phyloP scores from a whole-genome alignment of 2,329 filamentous ascomycete species.

The Fusarium solani-melongenae region DNA sequence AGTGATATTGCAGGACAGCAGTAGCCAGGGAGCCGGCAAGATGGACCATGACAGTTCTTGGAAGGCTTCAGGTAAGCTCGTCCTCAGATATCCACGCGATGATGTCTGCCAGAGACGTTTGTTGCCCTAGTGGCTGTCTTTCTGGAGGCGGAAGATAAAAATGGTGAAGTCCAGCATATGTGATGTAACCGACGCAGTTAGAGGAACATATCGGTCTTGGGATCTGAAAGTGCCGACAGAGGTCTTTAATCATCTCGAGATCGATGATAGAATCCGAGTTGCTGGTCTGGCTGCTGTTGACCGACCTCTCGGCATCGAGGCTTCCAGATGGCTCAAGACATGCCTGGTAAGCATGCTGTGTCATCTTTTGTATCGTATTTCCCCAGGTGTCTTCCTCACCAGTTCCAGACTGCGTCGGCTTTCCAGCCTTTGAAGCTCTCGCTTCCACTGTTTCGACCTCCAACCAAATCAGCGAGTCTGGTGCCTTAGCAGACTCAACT shows the following conservation, averaged over 20 bases:
- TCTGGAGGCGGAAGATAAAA: neutral
- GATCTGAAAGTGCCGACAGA: neutral
- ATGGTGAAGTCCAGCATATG: neutral
- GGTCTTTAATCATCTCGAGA: neutral
- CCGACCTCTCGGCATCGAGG: neutral
- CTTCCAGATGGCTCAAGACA: neutral
- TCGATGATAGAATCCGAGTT: neutral
- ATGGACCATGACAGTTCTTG: neutral
- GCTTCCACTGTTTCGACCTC: neutral
- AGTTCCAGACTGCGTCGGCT: neutral
- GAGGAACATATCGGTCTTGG: neutral
- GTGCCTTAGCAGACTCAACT: no score
- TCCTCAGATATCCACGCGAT: neutral
- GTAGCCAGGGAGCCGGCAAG: neutral
- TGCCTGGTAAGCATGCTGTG: neutral
- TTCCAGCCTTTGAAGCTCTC: neutral
- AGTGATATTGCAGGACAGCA: neutral
- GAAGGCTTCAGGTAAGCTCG: neutral
- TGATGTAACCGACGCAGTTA: neutral
- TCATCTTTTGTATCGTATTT: neutral
- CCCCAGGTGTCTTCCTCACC: neutral
- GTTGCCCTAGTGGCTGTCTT: neutral
- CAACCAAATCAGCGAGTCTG: neutral
- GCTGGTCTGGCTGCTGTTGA: neutral
- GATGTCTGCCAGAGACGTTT: neutral